These are phyloP conservation scores for Pseudogymnoascus sp. DNA, from an alignment of 2,329 filamentous ascomycete genomes.

Conservation along the genomic window DNA sequence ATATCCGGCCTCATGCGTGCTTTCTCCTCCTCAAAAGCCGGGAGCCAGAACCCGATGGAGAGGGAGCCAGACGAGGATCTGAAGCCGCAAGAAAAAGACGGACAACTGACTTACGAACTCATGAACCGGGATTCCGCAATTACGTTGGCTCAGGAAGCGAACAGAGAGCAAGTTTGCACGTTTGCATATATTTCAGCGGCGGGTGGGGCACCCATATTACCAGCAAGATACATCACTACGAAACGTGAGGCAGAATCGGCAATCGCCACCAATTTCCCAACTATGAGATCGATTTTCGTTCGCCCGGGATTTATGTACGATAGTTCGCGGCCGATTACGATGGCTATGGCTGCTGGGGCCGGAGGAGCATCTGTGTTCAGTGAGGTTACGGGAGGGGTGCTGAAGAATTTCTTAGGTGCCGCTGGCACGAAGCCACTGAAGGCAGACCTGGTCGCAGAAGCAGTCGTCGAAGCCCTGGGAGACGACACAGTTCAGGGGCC, in stretches of 20 bases:
- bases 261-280: conserved; percentile 63
- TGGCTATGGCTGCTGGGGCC: conserved; percentile 74
- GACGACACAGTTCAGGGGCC: conserved; percentile 66
- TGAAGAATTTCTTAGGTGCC: conserved; percentile 70
- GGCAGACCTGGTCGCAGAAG: conserved; percentile 79
- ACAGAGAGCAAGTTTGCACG: conserved; percentile 51
- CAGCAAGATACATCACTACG: conserved; percentile 76
- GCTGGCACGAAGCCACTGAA: conserved; percentile 80
- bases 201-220: conserved; percentile 75
- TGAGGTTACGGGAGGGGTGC: conserved; percentile 61
- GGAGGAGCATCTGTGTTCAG: conserved; percentile 71
- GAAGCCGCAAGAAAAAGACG: conserved; percentile 55
- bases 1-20: conserved; percentile 68
- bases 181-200: conserved; percentile 89
- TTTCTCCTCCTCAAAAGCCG: conserved; percentile 58
- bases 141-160: conserved; percentile 69
- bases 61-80: conserved; percentile 50
- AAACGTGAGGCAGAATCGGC: conserved; percentile 83
- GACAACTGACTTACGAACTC: conserved; percentile 85
- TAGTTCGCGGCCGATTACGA: conserved; percentile 66
- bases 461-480: conserved; percentile 76
- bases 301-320: conserved; percentile 88
- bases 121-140: conserved; percentile 94
- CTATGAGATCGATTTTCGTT: conserved; percentile 72
- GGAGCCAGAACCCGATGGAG: conserved; percentile 62